Base-by-base conservation (phyloP, 208 protist genomes). In the Leishmania aethiopica region DNA sequence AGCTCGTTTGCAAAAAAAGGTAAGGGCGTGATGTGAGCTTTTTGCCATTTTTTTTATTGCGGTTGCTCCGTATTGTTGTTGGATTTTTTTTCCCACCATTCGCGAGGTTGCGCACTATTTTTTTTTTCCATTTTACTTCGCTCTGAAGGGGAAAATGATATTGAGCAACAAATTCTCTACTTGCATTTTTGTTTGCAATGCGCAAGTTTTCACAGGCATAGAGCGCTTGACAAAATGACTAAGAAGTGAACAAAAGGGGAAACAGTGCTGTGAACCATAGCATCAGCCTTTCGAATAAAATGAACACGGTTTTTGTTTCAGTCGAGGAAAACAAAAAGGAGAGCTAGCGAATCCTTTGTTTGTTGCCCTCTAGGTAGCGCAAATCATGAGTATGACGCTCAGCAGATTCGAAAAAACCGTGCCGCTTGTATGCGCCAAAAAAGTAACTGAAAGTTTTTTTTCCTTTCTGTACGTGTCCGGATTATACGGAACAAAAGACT, bases 1-100 rank as follows among this genome's bases (percentile, higher is more conserved):
- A 71, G 25, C 75, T 77, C 3, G 71, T 83, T 17, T 78, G 1
- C 17, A 78, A 76, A 45, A 73, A 80, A 51, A 53, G 2, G 7
- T 83, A 28, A 79, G 49, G 49, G 32, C 32, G 17, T 6, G 19
- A 2, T 49, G 53, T 19, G 28, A 32, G 15, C 69, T 55, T 55
- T 55, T 55, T 51, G 37, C 19, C 49, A 2, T 13, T 28, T 78
- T 47, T 72, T 71, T 32, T 19, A 15, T 49, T 49, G 22, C 10
- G 15, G 28, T 22, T 35, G 19, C 22, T 70, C 40, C 72, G 37
- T 80, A 67, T 17, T 67, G 1, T 32, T 47, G 13, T 22, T 60
- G 59, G 0, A 25, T 62, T 76, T 62, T 59, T 42, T 8, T 40
- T 62, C 0, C 45, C 32, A 69, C 10, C n/a, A 55, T 32, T n/a